Base-by-base conservation (phyloP, 2,329 filamentous ascomycete genomes). In the Calonectria fujianensis region DNA sequence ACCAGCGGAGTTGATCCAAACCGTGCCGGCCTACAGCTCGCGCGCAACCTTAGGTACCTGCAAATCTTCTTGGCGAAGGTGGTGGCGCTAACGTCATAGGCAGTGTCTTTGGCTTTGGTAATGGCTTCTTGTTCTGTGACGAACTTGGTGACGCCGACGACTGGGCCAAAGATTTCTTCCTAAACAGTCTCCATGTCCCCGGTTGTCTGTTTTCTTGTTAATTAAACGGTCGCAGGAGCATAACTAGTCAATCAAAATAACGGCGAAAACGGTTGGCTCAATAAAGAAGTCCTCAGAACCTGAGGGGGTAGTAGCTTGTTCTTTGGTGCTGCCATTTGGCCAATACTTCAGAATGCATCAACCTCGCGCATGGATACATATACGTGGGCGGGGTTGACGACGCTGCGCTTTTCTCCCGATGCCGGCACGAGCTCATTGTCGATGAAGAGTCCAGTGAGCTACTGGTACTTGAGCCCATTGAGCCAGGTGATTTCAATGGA, bases 1-100 rank as follows among this genome's bases (percentile, higher is more conserved):
- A n/a, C 64, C 61, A 2, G 77, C 76, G 14, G 74, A 77, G 72
- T 84, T 84, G 73, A 84, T 80, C 74, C 79, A 83, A 45, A 83
- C 80, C 79, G 83, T 84, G 57, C 89, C 89, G 9, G 88, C 86
- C 81, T 91, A 88, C 51, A 91, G 87, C 50, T 87, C 89, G 71
- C 87, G 86, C 63, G 86, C 82, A 14, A 84, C 78, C 71, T 74
- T 80, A 69, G 82, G 82, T 7, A 82, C 83, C 71, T 76, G 78
- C 74, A 84, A 70, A 91, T 86, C 76, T 90, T 86, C 76, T 88
- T 82, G 0, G 90, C 91, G 76, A 91, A 91, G 9, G 92, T 82
- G 0, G 89, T 87, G 11, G 87, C 86, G 7, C 88, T 88, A 0
- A 91, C 84, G 13, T 89, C 90, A 76, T 91, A 90, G 1, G 83